These are phyloP conservation scores for Lipomyces mesembrius DNA, from an alignment of 805 yeast genomes.

Conservation along the genomic window DNA sequence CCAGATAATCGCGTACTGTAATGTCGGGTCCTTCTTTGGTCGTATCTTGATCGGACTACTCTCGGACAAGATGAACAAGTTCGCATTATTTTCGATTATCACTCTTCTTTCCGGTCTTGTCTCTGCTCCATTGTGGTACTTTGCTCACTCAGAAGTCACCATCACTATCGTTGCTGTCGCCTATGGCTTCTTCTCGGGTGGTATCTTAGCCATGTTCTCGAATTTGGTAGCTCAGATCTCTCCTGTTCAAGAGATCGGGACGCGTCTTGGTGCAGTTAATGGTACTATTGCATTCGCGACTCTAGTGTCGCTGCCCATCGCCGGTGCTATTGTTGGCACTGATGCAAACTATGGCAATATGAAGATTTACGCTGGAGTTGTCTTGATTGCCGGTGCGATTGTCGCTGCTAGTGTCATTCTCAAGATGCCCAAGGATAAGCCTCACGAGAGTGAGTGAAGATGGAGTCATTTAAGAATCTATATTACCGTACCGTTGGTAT, in stretches of 20 bases:
- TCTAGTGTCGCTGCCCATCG: slow-evolving; percentile 43
- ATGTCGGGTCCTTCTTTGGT: slow-evolving; percentile 53
- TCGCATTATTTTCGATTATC: slow-evolving; percentile 46
- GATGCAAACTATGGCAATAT: slow-evolving; percentile 27
- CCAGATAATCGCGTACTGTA: slow-evolving; percentile 45
- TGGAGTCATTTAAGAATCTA: slow-evolving; percentile 2
- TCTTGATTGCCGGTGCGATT: slow-evolving; percentile 23
- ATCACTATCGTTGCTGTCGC: slow-evolving; percentile 41
- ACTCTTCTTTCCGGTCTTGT: slow-evolving; percentile 42
- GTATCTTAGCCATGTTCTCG: slow-evolving; percentile 45
- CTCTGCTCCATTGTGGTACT: slow-evolving; percentile 38
- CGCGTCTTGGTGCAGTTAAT: slow-evolving; percentile 64
- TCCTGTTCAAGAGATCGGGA: slow-evolving; percentile 42
- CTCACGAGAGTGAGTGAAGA: background rate
- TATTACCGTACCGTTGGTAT: background rate
- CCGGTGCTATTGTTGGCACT: slow-evolving; percentile 40
- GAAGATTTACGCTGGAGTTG: slow-evolving; percentile 32
- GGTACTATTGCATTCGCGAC: slow-evolving; percentile 58
- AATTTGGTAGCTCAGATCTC: slow-evolving; percentile 43
- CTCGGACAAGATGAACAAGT: slow-evolving; percentile 55
- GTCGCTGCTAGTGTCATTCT: slow-evolving; percentile 14
- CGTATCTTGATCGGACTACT: slow-evolving; percentile 54
- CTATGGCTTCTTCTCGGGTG: slow-evolving; percentile 46
- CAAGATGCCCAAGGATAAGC: background rate
- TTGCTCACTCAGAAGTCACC: slow-evolving; percentile 8